Conservation (phyloP, 495 filamentous ascomycete genomes). For the Aspergillus coremiiformis region DNA sequence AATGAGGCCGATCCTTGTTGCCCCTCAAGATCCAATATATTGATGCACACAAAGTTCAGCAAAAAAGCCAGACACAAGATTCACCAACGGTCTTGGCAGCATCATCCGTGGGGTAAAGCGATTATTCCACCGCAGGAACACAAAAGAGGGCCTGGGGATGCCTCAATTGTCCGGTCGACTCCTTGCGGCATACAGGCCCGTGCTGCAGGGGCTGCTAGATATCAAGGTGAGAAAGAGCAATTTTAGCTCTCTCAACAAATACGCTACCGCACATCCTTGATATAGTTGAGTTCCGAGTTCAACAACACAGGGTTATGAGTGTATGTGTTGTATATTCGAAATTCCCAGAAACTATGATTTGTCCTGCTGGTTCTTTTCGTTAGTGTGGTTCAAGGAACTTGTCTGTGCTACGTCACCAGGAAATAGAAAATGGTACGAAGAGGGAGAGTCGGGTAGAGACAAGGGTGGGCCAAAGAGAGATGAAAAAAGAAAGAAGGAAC, state of each 20-base stretch:
- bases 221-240: neutral
- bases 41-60: neutral
- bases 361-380: neutral
- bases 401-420: neutral
- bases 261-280: neutral
- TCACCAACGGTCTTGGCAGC: constrained; percentile 4
- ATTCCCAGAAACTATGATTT: neutral
- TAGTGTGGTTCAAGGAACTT: neutral
- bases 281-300: neutral
- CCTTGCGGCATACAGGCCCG: constrained; percentile 22
- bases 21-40: constrained; percentile 14
- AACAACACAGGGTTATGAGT: neutral
- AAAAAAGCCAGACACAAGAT: constrained; percentile 1
- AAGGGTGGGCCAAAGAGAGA: too few species aligned
- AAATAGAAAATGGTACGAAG: neutral
- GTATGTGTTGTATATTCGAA: neutral
- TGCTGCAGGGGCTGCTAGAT: constrained; percentile 13
- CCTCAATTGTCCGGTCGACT: constrained; percentile 12
- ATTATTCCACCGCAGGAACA: constrained; percentile 8
- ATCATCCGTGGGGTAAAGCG: constrained; percentile 4
- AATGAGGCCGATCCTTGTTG: constrained; percentile 1
- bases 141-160: constrained; percentile 9
- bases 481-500: too few species aligned
- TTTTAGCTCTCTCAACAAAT: neutral
- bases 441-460: too few species aligned